Evolutionary conservation across 2,329 filamentous ascomycete genomes (phyloP), one percentile per base, ranked within the genome.

Genomic region (Aulographum hederae): DNA sequence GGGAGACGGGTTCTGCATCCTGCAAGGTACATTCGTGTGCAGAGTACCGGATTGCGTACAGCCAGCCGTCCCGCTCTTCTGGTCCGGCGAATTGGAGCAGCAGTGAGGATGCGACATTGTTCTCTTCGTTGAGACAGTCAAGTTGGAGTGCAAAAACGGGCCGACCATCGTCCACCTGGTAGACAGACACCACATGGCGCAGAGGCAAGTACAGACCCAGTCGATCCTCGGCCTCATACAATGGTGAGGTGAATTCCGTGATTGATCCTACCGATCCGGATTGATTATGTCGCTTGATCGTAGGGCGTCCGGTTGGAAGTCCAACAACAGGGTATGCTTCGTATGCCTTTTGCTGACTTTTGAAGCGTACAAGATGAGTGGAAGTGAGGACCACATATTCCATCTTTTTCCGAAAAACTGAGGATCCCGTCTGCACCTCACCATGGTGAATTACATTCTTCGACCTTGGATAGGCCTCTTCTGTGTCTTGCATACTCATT

Each of bases 331-430:
- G n/a, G n/a, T n/a, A 79, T 25, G 61, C 56, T 35, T 79, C 74
- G 18, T 64, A 59, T 10, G 75, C 75, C 46, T 74, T 74, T 28
- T 59, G 54, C 41, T 77, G 70, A 43, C 58, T 75, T 49, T 78
- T 77, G 56, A 75, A 78, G 10, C 74, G 64, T 33, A 78, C 53
- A 34, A 80, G 53, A 47, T 78, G 70, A 4, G 64, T 67, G 39
- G 78, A 74, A 5, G 73, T 80, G 39, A 80, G 56, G 11, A 79
- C 75, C 33, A 80, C 55, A 43, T 76, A 80, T 47, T 79, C 73
- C 50, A 66, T 74, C 54, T 73, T 77, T 54, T 77, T 78, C 46
- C 73, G 61, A 52, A 78, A 76, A 61, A 79, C 69, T 37, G 69
- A 67, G 34, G 67, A 73, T 30, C 69, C 71, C 10, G 70, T 78